These are phyloP conservation scores for Rhizoclosmatium globosum DNA, from an alignment of 192 early-diverging fungal genomes.

Conservation along the genomic window DNA sequence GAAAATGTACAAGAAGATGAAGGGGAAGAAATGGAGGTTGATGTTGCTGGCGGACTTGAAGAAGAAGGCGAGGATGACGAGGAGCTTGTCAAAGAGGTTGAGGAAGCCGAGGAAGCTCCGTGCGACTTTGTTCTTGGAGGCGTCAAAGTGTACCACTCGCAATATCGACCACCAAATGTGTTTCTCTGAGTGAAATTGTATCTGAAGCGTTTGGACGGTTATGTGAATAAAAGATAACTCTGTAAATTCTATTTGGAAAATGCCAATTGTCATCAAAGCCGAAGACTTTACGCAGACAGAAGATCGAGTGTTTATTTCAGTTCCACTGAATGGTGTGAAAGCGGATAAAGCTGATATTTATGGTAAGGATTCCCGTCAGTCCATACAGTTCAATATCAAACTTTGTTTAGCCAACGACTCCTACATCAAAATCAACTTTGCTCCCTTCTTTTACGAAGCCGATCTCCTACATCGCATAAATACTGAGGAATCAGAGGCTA, in stretches of 20 bases:
- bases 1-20: too few species aligned
- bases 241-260: not conserved
- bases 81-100: too few species aligned
- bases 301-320: constrained; percentile 43
- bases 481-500: constrained; percentile 43
- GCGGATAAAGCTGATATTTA: constrained; percentile 58
- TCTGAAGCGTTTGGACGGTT: too few species aligned
- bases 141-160: too few species aligned
- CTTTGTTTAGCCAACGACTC: constrained; percentile 49
- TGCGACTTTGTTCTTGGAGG: too few species aligned
- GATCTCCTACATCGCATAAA: constrained; percentile 51
- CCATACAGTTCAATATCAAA: not conserved
- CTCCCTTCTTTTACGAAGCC: constrained; percentile 63
- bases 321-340: constrained; percentile 51
- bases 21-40: too few species aligned
- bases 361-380: constrained; percentile 30
- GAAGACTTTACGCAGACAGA: constrained; percentile 46
- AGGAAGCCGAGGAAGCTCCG: too few species aligned
- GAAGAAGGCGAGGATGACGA: too few species aligned
- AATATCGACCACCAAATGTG: too few species aligned
- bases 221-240: too few species aligned
- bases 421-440: constrained; percentile 63
- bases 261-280: constrained; percentile 55
- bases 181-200: too few species aligned
- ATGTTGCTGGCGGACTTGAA: too few species aligned